Evolutionary conservation across 2,329 filamentous ascomycete genomes (phyloP).

Genomic region (Lecanoromycetidae sp.): DNA sequence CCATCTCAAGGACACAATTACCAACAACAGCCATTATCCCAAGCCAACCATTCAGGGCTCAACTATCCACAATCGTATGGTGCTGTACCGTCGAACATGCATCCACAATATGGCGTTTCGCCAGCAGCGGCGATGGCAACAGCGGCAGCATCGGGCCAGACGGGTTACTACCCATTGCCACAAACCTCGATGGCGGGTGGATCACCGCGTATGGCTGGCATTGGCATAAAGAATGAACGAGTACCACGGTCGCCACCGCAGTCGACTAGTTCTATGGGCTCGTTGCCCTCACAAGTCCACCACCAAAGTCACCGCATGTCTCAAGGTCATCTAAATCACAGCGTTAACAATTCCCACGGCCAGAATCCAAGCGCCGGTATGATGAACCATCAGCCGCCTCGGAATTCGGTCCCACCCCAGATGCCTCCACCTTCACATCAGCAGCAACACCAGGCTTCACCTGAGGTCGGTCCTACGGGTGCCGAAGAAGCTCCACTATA

Average conservation of each 20-base stretch:
- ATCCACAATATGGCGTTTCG: slow-evolving; percentile 57
- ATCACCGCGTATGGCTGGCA: slow-evolving; percentile 64
- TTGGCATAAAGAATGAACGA: slow-evolving; percentile 59
- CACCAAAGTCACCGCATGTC: slow-evolving; percentile 31
- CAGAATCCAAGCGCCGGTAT: slow-evolving; percentile 64
- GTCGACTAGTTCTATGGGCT: slow-evolving; percentile 48
- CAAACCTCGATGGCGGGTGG: slow-evolving; percentile 57
- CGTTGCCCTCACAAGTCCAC: slow-evolving; percentile 27
- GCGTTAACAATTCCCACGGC: slow-evolving; percentile 61
- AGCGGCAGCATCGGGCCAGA: slow-evolving; percentile 76
- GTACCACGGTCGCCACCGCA: slow-evolving; percentile 65
- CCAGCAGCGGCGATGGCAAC: slow-evolving; percentile 83
- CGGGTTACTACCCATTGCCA: slow-evolving; percentile 59
- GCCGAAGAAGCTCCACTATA: slow-evolving; percentile 90
- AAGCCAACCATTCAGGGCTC: slow-evolving; percentile 53
- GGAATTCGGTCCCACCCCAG: slow-evolving; percentile 39
- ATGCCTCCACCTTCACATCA: slow-evolving; percentile 41
- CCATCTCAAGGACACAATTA: slow-evolving; percentile 52
- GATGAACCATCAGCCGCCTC: slow-evolving; percentile 54
- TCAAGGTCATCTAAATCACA: slow-evolving; percentile 59
- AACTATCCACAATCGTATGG: slow-evolving; percentile 71
- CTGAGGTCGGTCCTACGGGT: slow-evolving; percentile 59
- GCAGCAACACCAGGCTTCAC: slow-evolving; percentile 57
- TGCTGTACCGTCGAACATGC: slow-evolving; percentile 46
- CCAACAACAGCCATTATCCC: slow-evolving; percentile 53